Percentiles rank a stretch among this genome's conserved stretches.
Evolutionary conservation across 176 grass and related monocot genomes (phyloP).

Genomic region (Rhynchospora pubera): DNA sequence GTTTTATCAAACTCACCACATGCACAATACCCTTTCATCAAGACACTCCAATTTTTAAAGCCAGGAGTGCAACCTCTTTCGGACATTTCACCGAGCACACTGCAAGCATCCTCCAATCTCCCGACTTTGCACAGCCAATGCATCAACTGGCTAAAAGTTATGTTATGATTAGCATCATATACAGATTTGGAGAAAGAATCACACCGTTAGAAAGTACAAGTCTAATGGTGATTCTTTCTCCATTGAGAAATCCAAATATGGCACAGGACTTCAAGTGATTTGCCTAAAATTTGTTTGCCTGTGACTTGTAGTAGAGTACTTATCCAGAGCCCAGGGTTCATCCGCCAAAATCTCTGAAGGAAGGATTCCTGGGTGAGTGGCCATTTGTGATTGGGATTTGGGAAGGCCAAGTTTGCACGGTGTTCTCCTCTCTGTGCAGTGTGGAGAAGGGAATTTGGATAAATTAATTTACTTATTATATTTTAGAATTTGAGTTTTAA

Average conservation of each 20-base stretch:
- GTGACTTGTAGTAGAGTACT: conserved; percentile 38
- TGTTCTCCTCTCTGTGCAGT: too few species aligned
- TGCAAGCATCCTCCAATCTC: conserved; percentile 49
- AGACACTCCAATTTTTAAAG: conserved; percentile 63
- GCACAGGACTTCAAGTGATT: conserved; percentile 30
- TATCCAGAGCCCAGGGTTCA: conserved; percentile 37
- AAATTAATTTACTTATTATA: too few species aligned
- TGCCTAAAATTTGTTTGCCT: conserved; percentile 18
- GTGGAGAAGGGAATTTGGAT: too few species aligned
- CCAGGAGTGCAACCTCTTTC: conserved; percentile 34
- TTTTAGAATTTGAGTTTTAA: too few species aligned
- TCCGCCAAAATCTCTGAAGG: conserved; percentile 22
- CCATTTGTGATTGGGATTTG: not conserved
- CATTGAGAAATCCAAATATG: conserved; percentile 34
- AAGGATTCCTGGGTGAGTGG: conserved; percentile 32
- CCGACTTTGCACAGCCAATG: conserved; percentile 54
- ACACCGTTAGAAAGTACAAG: not conserved
- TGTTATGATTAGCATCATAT: conserved; percentile 63
- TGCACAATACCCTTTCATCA: conserved; percentile 52
- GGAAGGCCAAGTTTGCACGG: not conserved
- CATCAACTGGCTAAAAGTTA: conserved; percentile 63
- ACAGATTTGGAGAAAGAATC: conserved; percentile 40
- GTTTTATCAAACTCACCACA: conserved; percentile 49
- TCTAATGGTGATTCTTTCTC: too few species aligned
- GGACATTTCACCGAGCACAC: conserved; percentile 57